These are phyloP conservation scores for Obelidium mucronatum DNA, from an alignment of 192 early-diverging fungal species.

Conservation along the genomic window DNA sequence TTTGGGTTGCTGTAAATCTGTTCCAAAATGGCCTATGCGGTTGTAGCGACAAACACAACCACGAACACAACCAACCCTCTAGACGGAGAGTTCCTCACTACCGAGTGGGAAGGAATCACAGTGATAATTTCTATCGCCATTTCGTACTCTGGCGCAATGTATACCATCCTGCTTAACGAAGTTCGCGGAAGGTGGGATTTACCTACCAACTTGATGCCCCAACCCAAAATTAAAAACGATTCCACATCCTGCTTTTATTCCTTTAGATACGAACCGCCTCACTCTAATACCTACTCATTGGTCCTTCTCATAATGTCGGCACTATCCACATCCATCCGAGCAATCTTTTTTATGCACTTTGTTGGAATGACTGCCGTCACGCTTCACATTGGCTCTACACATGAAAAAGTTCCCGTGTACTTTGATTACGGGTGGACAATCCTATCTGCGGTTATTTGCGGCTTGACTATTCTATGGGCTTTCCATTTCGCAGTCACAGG, in stretches of 20 bases:
- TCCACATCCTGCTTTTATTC: neutral
- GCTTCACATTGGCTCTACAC: neutral
- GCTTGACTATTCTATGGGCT: neutral
- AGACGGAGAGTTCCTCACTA: neutral
- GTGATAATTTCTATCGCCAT: slow-evolving; percentile 20
- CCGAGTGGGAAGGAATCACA: slow-evolving; percentile 14
- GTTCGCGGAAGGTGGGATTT: neutral
- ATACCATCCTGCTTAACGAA: slow-evolving; percentile 22
- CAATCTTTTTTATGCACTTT: slow-evolving; percentile 29
- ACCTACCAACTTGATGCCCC: neutral
- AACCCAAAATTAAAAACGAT: neutral
- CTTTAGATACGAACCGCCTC: slow-evolving; percentile 3
- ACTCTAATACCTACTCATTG: neutral
- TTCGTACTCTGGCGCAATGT: slow-evolving; percentile 22
- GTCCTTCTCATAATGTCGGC: slow-evolving; percentile 5
- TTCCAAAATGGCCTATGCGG: no score
- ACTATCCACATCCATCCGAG: slow-evolving; percentile 11
- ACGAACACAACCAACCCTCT: neutral
- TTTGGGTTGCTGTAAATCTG: no score
- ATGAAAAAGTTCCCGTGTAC: slow-evolving; percentile 9
- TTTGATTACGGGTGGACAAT: slow-evolving; percentile 1
- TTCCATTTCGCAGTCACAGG: slow-evolving; percentile 3
- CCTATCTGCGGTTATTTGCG: slow-evolving; percentile 2
- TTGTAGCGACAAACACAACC: neutral
- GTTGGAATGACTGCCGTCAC: slow-evolving; percentile 21